Conservation (phyloP, 805 yeast genomes). For the Wickerhamiella nectarea region DNA sequence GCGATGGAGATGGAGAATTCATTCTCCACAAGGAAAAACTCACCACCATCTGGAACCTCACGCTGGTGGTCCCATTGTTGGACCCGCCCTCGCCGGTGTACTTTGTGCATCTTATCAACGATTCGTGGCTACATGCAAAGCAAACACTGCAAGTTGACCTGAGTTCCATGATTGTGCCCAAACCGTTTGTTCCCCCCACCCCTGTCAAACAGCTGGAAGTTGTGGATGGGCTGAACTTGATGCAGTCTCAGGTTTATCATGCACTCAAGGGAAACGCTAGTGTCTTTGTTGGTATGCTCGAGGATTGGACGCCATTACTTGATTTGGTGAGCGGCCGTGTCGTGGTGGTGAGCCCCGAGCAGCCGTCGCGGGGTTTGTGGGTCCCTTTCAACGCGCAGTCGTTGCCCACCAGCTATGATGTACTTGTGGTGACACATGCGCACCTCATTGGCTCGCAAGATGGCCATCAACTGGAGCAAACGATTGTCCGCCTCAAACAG, state of each 20-base stretch:
- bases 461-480: conserved; percentile 57
- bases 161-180: conserved; percentile 41
- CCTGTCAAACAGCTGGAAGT: conserved; percentile 25
- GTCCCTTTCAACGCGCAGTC: conserved; percentile 43
- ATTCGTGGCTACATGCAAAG: conserved; percentile 73
- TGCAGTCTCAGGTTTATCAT: conserved; percentile 1
- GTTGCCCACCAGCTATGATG: conserved; percentile 42
- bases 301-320: background rate
- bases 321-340: background rate
- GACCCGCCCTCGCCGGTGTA: conserved; percentile 56
- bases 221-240: conserved; percentile 1
- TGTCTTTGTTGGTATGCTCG: conserved; percentile 42
- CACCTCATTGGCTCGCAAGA: conserved; percentile 48
- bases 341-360: background rate
- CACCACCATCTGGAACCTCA: conserved; percentile 43
- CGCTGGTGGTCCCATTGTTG: conserved; percentile 46
- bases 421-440: conserved; percentile 43
- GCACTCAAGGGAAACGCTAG: conserved; percentile 43
- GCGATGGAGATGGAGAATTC: conserved; percentile 70
- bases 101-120: conserved; percentile 60
- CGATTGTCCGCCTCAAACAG: conserved; percentile 57
- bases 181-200: conserved; percentile 49
- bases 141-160: conserved; percentile 47
- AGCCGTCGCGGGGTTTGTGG: conserved; percentile 34
- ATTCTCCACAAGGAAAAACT: conserved; percentile 49